Conservation (phyloP, 805 yeast genomes). For the Spathaspora sp. region DNA sequence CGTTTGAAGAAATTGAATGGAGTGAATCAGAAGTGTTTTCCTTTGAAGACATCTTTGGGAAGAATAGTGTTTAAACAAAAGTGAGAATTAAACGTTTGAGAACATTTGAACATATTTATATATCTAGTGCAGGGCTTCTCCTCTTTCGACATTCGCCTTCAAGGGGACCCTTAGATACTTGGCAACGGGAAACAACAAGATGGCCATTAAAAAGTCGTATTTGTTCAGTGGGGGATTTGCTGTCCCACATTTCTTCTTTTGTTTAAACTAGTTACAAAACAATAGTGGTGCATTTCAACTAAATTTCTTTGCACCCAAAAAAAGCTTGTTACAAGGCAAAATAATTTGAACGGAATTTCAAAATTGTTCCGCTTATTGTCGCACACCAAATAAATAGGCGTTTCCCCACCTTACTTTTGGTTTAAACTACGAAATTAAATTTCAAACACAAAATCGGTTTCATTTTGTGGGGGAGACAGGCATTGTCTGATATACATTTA, state of each 20-base stretch:
- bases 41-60: neutral
- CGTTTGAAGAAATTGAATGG: slow-evolving; percentile 26
- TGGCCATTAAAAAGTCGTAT: no score
- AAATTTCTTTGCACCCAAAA: neutral
- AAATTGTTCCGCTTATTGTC: neutral
- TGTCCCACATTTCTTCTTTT: neutral
- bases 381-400: neutral
- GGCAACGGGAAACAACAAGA: neutral
- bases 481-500: neutral
- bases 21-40: slow-evolving; percentile 17
- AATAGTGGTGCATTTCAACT: neutral
- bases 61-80: neutral
- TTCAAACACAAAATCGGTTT: neutral
- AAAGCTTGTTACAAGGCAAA: no score
- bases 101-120: neutral
- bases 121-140: neutral
- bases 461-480: neutral
- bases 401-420: neutral
- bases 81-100: neutral
- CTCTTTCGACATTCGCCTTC: neutral
- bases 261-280: neutral
- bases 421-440: neutral
- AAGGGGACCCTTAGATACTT: neutral
- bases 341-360: neutral
- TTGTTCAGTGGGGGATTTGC: neutral